phyloP scores from a whole-genome alignment of 352 stramenopile genomes.

The Phytophthora boehmeriae region DNA sequence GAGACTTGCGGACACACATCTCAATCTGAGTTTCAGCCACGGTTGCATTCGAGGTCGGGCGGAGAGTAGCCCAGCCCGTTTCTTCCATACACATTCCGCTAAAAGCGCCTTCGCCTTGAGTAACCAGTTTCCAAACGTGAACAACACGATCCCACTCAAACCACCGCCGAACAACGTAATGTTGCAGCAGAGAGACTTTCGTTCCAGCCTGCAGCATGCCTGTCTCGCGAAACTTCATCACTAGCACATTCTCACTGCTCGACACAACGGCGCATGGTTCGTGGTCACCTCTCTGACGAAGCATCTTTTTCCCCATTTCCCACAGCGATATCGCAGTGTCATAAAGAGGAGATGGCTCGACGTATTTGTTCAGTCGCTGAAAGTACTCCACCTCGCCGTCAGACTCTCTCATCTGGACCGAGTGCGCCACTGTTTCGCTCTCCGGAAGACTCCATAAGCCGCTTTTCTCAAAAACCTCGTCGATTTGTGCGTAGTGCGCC shows the following conservation, averaged over 20 bases:
- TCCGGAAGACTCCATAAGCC: no score
- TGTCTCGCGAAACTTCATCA: conserved; percentile 33
- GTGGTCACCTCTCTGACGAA: neutral
- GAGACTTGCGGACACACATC: conserved; percentile 20
- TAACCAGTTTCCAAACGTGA: conserved; percentile 52
- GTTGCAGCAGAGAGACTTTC: conserved; percentile 17
- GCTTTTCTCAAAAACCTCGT: no score
- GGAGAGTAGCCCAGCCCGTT: conserved; percentile 53
- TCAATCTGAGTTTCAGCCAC: conserved; percentile 3
- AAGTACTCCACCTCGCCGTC: conserved; percentile 10
- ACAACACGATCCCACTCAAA: conserved; percentile 41
- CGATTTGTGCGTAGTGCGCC: no score
- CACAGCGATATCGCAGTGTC: no score
- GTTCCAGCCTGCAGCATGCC: conserved; percentile 9
- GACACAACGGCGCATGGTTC: conserved; percentile 23
- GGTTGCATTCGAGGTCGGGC: conserved; percentile 12
- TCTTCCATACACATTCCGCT: conserved; percentile 52
- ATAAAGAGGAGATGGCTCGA: conserved; percentile 18
- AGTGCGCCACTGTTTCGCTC: no score
- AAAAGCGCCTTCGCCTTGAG: conserved; percentile 38
- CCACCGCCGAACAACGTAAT: conserved; percentile 32
- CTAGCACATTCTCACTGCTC: conserved; percentile 2
- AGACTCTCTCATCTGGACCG: no score
- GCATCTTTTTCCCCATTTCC: conserved; percentile 4
- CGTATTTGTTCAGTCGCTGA: conserved; percentile 21